Evolutionary conservation across 306 rosid species (phyloP), one percentile per base, ranked within the genome.

Genomic region (Alnus rubra): DNA sequence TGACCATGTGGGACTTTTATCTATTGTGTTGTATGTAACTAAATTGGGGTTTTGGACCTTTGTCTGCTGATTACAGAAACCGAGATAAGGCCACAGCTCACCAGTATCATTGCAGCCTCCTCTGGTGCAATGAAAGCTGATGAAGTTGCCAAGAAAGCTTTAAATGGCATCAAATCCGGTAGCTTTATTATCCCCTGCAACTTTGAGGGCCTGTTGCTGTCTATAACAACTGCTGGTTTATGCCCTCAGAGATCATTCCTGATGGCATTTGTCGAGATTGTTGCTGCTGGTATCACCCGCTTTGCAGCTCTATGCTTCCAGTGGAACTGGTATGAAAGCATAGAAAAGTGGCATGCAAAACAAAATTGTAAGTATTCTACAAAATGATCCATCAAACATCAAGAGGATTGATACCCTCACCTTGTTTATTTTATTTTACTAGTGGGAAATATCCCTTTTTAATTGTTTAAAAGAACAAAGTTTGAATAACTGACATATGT

Each of bases 201-300:
- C 89, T 79, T 87, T 55, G 97, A 88, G 86, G 98, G 98, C 59
- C 4, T 75, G 49, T 79, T 91, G 12, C 76, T 92, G 82, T 68
- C 97, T 60, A 69, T 92, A 49, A 89, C 91, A 76, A 94, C 98
- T 72, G 86, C 97, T 18, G 98, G 98, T 65, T 72, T 91, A 64
- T 86, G 97, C 18, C 97, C 98, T 56, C 98, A 92, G 82, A 91
- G 96, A 79, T 94, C 98, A 48, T 85, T 82, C 74, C 35, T 85
- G 28, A 88, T 92, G 97, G 98, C 98, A 33, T 92, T 90, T 75
- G 48, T 91, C 67, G 98, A 95, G 84, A 97, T 95, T 79, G 33
- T 85, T 83, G 53, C 84, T 12, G 89, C 87, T 31, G 93, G 97
- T 73, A 65, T 89, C 30, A 1, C 81, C 14, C 91, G 98, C 44